Base-by-base conservation (phyloP, 345 rosid species). In the Lepidium sativum region DNA sequence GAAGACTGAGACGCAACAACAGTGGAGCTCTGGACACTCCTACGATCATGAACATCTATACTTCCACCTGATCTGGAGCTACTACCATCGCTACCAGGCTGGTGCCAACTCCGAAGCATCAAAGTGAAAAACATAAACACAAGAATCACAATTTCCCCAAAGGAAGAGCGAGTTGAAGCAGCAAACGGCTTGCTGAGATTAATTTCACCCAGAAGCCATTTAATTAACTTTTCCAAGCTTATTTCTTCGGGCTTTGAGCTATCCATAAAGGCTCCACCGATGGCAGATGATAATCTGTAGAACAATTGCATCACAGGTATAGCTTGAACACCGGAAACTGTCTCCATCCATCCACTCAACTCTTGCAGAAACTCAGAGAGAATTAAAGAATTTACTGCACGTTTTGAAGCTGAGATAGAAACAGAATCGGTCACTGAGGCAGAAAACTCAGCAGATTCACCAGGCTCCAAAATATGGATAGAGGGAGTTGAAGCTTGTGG, bases 61-160 rank as follows among this genome's bases (percentile, higher is more conserved):
- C 55, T 78, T 71, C 82, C 95, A 34, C 81, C 65, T 51, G 81
- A 56, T 73, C 79, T 84, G 49, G 80, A 59, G 54, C 61, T 56
- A 74, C 84, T 72, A 68, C 77, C 47, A 75, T 86, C 96, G 58
- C 80, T 81, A 44, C 97, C 97, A 65, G 99, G 99, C 70, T 90
- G 99, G 63, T 94, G 96, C 99, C 99, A 94, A 70, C 92, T 94
- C 60, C 97, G 92, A 49, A 94, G 97, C 97, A 94, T 94, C 86
- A 94, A 78, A 58, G 99, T 94, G 81, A 90, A 88, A 77, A 94
- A 94, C 99, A 90, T 90, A 76, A 94, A 94, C 63, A 94, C 86
- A 74, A 94, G 86, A 54, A 94, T 91, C 11, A 86, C 83, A 68
- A 90, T 86, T 79, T 88, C 97, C 52, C 97, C 99, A 63, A 88